Evolutionary conservation across 306 rosid species (phyloP), one percentile per base, ranked within the genome.

Genomic region (Rubus idaeus): DNA sequence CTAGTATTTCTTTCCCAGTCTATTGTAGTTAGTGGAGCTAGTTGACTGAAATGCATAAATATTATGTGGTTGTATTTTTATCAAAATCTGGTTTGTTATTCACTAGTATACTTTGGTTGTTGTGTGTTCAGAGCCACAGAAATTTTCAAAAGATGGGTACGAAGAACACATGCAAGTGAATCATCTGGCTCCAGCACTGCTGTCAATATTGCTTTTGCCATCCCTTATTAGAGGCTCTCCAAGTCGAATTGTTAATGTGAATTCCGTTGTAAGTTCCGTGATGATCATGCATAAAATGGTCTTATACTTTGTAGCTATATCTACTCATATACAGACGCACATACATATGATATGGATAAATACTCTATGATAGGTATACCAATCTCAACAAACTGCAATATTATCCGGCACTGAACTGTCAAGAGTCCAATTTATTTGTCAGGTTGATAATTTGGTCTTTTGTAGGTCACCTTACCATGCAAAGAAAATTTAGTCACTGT

Each of bases 111-210:
- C 74, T 39, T 60, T 50, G 50, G 74, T 80, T 79, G 74, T 62
- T 68, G 78, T 78, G 70, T 76, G 61, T 84, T 73, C 86, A 96
- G 99, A 96, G 87, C 94, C 94, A 6, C 99, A 91, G 72, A 91
- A 77, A 55, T 83, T 92, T 87, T 96, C 99, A 16, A 91, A 88
- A 87, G 97, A 92, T 75, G 96, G 96, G 66, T 91, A 92, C 58
- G 99, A 96, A 85, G 90, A 91, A 81, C 99, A 96, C 90, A 77
- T 92, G 90, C 99, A 96, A 92, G 99, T 96, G 79, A 96, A 96
- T 83, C 99, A 96, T 84, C 90, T 96, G 62, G 99, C 94, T 71
- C 98, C 99, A 47, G 92, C 98, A 61, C 81, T 96, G 90, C 97
- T 96, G 78, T 91, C 97, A 14, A 26, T 91, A 76, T 93, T 96